These are phyloP conservation scores for Phlebiopsis gigantea DNA, from an alignment of 768 basidiomycete species.

Conservation along the genomic window DNA sequence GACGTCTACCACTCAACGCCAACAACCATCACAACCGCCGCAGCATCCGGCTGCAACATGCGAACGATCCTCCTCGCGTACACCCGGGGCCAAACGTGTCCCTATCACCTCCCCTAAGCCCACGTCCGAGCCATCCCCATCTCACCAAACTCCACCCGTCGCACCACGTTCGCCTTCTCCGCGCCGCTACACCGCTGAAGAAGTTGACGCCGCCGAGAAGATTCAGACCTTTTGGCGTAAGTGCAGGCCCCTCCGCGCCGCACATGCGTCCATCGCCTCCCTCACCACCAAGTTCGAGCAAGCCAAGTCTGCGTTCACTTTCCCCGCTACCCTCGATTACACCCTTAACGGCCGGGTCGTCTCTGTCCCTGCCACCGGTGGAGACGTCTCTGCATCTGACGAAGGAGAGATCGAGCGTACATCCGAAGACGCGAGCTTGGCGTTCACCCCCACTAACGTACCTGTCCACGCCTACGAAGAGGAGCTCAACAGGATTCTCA, in stretches of 20 bases:
- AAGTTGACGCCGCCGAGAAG: slow-evolving; percentile 30
- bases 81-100: background rate
- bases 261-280: slow-evolving; percentile 35
- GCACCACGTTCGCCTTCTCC: slow-evolving; percentile 2
- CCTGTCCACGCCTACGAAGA: slow-evolving; percentile 59
- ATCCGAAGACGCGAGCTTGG: slow-evolving; percentile 35
- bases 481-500: slow-evolving; percentile 55
- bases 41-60: background rate
- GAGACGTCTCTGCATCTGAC: background rate
- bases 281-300: slow-evolving; percentile 40
- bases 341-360: slow-evolving; percentile 10
- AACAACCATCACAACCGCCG: slow-evolving; percentile 1
- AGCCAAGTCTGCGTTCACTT: slow-evolving; percentile 37
- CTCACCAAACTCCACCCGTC: slow-evolving; percentile 2
- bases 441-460: slow-evolving; percentile 57
- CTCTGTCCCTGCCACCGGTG: slow-evolving; percentile 26
- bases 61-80: slow-evolving; percentile 1
- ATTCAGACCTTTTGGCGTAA: slow-evolving; percentile 46
- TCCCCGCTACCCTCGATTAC: slow-evolving; percentile 46
- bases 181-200: slow-evolving; percentile 15
- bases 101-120: slow-evolving; percentile 9
- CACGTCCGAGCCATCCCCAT: slow-evolving; percentile 1
- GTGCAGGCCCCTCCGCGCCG: slow-evolving; percentile 24
- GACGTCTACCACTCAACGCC: slow-evolving; percentile 7
- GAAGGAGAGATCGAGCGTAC: slow-evolving; percentile 1